phyloP scores from a whole-genome alignment of 2,329 filamentous ascomycete species.

The Penicillium sumatraense region DNA sequence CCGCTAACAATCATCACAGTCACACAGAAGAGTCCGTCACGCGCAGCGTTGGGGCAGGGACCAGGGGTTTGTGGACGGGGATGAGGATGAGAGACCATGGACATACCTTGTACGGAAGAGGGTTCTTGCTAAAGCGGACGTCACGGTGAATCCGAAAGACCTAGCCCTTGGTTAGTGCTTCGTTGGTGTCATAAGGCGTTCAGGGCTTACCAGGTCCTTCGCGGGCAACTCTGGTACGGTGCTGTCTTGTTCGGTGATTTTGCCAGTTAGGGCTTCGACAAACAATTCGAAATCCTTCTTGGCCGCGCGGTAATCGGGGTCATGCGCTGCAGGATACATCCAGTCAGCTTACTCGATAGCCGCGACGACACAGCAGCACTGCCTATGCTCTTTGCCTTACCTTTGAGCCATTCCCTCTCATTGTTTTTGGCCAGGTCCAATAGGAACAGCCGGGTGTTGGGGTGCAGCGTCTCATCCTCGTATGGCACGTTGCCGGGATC shows the following conservation, averaged over 20 bases:
- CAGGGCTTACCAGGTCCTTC: conserved; percentile 71
- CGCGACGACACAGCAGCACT: not conserved
- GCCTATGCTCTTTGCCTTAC: conserved; percentile 39
- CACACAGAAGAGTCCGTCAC: conserved; percentile 14
- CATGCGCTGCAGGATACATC: conserved; percentile 63
- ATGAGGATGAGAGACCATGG: conserved; percentile 1
- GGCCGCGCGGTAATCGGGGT: conserved; percentile 76
- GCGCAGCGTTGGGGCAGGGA: not conserved
- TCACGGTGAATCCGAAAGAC: conserved; percentile 88
- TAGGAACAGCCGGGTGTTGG: conserved; percentile 67
- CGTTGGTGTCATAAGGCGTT: conserved; percentile 2
- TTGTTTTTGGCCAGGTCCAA: conserved; percentile 64
- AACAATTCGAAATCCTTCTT: conserved; percentile 83
- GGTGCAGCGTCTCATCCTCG: conserved; percentile 62
- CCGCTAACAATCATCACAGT: conserved; percentile 17
- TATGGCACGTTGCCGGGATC: conserved; percentile 64
- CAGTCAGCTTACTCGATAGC: conserved; percentile 11
- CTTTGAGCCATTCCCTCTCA: conserved; percentile 66
- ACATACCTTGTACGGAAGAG: conserved; percentile 82
- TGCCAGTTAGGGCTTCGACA: conserved; percentile 71
- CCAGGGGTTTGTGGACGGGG: not conserved
- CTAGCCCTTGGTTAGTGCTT: conserved; percentile 37
- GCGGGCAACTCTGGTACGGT: conserved; percentile 84
- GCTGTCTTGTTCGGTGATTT: conserved; percentile 72
- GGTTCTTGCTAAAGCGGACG: conserved; percentile 80